phyloP scores from a whole-genome alignment of 768 basidiomycete species.

The Candolleomyces aberdarensis region DNA sequence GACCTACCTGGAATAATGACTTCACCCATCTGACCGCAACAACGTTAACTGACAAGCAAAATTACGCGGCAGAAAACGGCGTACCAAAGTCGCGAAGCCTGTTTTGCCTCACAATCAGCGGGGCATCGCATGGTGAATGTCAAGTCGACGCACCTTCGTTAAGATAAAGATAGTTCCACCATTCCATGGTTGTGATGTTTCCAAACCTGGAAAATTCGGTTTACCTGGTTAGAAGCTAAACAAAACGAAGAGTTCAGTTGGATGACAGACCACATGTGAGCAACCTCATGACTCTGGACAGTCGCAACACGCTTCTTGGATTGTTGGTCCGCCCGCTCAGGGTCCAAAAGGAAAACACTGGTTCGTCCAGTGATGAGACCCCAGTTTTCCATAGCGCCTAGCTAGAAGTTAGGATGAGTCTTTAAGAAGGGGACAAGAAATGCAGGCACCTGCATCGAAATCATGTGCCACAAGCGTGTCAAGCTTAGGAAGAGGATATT shows the following conservation, averaged over 20 bases:
- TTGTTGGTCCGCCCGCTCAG: constrained; percentile 64
- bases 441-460: constrained; percentile 70
- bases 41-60: constrained; percentile 5
- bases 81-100: constrained; percentile 84
- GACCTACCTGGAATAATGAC: constrained; percentile 72
- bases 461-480: constrained; percentile 89
- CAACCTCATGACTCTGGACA: constrained; percentile 83
- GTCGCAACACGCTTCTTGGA: constrained; percentile 79
- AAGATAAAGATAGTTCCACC: constrained; percentile 85
- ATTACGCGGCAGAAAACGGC: background rate
- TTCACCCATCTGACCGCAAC: constrained; percentile 68
- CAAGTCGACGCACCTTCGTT: constrained; percentile 57
- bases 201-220: constrained; percentile 62
- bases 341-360: constrained; percentile 74
- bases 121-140: background rate
- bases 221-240: background rate
- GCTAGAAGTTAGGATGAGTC: constrained; percentile 3
- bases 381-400: constrained; percentile 92
- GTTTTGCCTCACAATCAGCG: constrained; percentile 3
- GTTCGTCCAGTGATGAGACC: constrained; percentile 90
- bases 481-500: constrained; percentile 90
- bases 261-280: constrained; percentile 66
- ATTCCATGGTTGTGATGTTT: constrained; percentile 90
- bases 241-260: background rate
- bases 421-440: background rate